Conservation (phyloP, 257 asterid genomes). For the Plectranthus barbatus region DNA sequence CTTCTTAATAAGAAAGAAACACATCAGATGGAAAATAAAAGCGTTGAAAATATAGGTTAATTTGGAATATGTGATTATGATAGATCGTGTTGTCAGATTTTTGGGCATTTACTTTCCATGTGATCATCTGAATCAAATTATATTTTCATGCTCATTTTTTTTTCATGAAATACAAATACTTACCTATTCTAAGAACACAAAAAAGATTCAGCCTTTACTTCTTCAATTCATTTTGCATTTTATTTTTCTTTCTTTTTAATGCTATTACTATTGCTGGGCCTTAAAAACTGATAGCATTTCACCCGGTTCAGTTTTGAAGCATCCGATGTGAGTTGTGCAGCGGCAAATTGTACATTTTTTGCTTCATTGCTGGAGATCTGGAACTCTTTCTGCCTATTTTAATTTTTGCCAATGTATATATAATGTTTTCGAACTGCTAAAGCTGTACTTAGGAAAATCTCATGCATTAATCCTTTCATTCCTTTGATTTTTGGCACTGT, state of each 20-base stretch:
- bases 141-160: no score
- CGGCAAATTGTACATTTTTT: neutral
- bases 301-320: no score
- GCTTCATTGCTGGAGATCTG: constrained; percentile 1
- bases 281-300: no score
- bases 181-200: no score
- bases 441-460: no score
- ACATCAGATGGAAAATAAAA: neutral
- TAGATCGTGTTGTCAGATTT: constrained; percentile 7
- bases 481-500: no score
- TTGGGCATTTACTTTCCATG: constrained; percentile 11
- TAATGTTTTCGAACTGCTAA: neutral
- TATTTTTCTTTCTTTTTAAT: no score
- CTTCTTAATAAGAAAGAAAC: neutral
- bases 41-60: neutral
- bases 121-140: neutral
- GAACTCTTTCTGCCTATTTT: neutral
- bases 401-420: neutral
- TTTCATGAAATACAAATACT: no score
- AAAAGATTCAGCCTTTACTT: no score
- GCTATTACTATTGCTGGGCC: no score
- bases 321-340: neutral
- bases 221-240: no score
- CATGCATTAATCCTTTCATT: no score
- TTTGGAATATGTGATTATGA: neutral